Evolutionary conservation across 148 eudicot species (phyloP), one percentile per base, ranked within the genome.

Genomic region (Vaccinium macrocarpon): DNA sequence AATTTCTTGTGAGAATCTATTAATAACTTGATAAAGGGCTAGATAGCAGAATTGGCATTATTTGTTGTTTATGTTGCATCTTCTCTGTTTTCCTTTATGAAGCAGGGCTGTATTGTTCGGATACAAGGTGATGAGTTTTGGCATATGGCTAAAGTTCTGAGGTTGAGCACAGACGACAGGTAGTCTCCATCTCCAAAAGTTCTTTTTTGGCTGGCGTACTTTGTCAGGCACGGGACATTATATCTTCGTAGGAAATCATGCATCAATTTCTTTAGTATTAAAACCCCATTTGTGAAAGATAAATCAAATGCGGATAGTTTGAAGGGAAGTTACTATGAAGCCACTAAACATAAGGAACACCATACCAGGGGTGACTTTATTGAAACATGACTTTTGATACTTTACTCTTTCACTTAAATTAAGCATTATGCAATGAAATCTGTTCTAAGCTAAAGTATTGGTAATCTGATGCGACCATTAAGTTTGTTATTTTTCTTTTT

Each of bases 41-140:
- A 53, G 64, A 25, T 23, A 27, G 8, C 8, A 49, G 23, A 14
- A 53, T 52, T 51, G 18, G 57, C 46, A 25, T 12, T 32, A 6
- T 82, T 53, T 23, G 18, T 81, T 53, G 42, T 18, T 61, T 2
- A 21, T 11, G 32, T 50, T 52, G 12, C 19, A 29, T 78, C 74
- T 75, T 76, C 59, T 55, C 2, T 29, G 6, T 9, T 84, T 81
- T 55, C 9, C 55, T 81, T 75, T 1, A 29, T 19, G 52, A 81
- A 73, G 59, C 89, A 97, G 99, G 99, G 95, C 32, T 87, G 91
- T 66, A 57, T 85, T 73, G 89, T 93, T 78, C 93, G 90, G 35
- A 86, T 97, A 72, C 85, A 92, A 89, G 99, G 99, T 81, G 99
- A 95, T 93, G 99, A 95, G 81, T 91, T 93, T 86, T 95, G 97